Percentiles rank a stretch among this genome's conserved stretches.
Conservation (phyloP, 768 basidiomycete species). For the Nidularia sp. region DNA sequence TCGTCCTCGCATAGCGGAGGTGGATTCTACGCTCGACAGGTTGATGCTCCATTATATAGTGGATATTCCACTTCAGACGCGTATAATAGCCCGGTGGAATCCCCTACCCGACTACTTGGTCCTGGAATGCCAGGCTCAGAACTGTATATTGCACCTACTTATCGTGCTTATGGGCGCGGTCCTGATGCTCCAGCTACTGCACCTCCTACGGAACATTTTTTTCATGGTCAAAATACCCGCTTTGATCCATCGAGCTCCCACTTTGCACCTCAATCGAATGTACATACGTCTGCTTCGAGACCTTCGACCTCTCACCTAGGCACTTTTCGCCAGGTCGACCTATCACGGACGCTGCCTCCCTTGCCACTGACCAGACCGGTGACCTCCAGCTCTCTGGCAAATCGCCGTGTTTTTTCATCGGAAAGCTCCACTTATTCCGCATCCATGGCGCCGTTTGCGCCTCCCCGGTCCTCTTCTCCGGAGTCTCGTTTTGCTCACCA, state of each 20-base stretch:
- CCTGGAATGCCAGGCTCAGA: slow-evolving; percentile 49
- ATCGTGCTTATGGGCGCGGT: background rate
- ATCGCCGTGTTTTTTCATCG: background rate
- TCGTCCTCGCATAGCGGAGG: slow-evolving; percentile 5
- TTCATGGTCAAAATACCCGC: slow-evolving; percentile 7
- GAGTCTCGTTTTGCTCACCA: slow-evolving; percentile 30
- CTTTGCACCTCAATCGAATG: background rate
- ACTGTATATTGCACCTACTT: slow-evolving; percentile 2
- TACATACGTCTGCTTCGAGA: slow-evolving; percentile 13
- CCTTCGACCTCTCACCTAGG: slow-evolving; percentile 20
- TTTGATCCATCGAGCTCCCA: background rate
- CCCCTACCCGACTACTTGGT: slow-evolving; percentile 40
- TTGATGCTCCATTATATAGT: slow-evolving; percentile 9
- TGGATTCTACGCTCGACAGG: slow-evolving; percentile 5
- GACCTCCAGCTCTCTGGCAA: slow-evolving; percentile 6
- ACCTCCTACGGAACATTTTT: slow-evolving; percentile 11
- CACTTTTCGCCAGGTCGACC: slow-evolving; percentile 18
- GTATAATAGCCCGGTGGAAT: slow-evolving; percentile 25
- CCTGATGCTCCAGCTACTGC: slow-evolving; percentile 10
- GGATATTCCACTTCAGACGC: slow-evolving; percentile 20
- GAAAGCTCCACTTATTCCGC: background rate
- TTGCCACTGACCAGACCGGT: slow-evolving; percentile 18
- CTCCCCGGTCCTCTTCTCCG: slow-evolving; percentile 27
- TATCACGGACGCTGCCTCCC: slow-evolving; percentile 26
- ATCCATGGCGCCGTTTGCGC: slow-evolving; percentile 8